phyloP scores from a whole-genome alignment of 768 basidiomycete genomes.

The Amanita muscaria region DNA sequence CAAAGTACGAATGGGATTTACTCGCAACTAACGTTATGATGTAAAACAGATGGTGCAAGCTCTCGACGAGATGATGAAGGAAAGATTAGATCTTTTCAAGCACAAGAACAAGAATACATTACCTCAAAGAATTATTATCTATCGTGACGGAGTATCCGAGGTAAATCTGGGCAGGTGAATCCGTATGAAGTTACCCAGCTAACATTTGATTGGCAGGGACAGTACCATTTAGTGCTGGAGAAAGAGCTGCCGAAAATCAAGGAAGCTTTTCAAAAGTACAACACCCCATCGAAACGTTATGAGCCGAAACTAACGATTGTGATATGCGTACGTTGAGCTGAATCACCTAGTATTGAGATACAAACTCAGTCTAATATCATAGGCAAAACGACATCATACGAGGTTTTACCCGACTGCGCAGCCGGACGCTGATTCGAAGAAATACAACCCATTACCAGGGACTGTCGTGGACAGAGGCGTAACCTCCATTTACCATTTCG shows the following conservation, averaged over 20 bases:
- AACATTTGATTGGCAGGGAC: conserved; percentile 49
- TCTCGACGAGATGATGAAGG: conserved; percentile 54
- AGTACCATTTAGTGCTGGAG: conserved; percentile 54
- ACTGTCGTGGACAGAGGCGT: conserved; percentile 80
- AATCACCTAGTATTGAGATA: conserved; percentile 15
- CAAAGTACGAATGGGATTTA: background rate
- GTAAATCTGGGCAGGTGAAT: too few species aligned
- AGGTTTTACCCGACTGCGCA: conserved; percentile 57
- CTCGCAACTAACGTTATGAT: background rate
- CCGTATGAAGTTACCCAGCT: too few species aligned
- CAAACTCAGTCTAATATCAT: conserved; percentile 8
- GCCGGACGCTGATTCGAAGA: conserved; percentile 46
- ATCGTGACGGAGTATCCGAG: conserved; percentile 80
- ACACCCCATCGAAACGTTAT: conserved; percentile 29
- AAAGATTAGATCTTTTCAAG: conserved; percentile 50
- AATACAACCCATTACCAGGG: conserved; percentile 69
- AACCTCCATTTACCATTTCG: conserved; percentile 55
- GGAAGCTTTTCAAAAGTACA: conserved; percentile 46
- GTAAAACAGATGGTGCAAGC: conserved; percentile 73
- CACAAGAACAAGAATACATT: conserved; percentile 36
- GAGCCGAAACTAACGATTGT: conserved; percentile 59
- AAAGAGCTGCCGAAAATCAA: conserved; percentile 61
- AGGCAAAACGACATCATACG: conserved; percentile 45
- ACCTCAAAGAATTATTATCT: conserved; percentile 62
- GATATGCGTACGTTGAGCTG: conserved; percentile 52